Base-by-base conservation (phyloP, 768 basidiomycete genomes). In the Neoboletus brunneissimus region DNA sequence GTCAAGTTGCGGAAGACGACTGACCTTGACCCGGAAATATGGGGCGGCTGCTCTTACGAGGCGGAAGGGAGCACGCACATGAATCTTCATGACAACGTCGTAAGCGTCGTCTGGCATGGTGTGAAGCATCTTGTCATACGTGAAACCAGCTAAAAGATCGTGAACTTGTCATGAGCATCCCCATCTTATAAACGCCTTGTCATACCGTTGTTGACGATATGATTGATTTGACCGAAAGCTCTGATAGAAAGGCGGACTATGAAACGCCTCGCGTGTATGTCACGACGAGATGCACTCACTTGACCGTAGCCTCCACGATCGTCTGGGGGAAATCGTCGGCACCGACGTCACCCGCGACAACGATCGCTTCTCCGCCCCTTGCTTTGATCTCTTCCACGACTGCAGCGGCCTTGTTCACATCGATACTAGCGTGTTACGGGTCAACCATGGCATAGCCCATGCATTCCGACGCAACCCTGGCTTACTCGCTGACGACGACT, bases 81-180 rank as follows among this genome's bases (percentile, higher is more conserved):
- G 92, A 50, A 93, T 85, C 67, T 88, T 89, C 71, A 88, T 77
- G 65, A 93, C 93, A 62, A 93, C 78, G 58, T 91, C 87, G 68
- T 82, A 94, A 2, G 84, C 81, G 43, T 91, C 88, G 72, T 94
- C 91, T 3, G 88, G 85, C 57, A 86, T 91, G 6, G 89, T 91
- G 73, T 91, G 91, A 38, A 92, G 76, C 91, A 94, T 94, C 72
- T 86, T 88, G 79, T 91, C 88, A 63, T 81, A 89, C 8, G 88
- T 89, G 75, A 90, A 90, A 47, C 85, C 87, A 46, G 87, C 86
- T 84, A 58, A 49, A 40, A 18, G 11, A 20, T 25, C 12, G 41
- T 7, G 45, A 40, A 29, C 15, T 34, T 49, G 40, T 41, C 44
- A 51, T 59, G 37, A 54, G 52, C 11, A 42, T 32, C n/a, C 18